These are phyloP conservation scores for Hirsutella minnesotensis DNA, from an alignment of 2,329 filamentous ascomycete genomes.

Conservation along the genomic window DNA sequence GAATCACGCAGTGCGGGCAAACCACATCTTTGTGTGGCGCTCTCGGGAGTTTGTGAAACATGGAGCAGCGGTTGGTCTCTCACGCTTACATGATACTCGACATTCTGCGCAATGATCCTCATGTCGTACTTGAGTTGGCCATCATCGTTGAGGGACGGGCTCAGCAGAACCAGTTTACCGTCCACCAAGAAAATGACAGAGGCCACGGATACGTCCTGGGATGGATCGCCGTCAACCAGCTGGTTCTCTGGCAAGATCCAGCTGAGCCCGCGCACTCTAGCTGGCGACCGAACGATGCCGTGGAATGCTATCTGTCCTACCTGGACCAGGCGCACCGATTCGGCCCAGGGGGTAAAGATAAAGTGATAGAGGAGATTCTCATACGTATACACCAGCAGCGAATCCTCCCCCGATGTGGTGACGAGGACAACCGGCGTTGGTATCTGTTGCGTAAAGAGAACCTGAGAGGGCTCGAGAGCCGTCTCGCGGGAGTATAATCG, in stretches of 20 bases:
- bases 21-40: constrained; percentile 12
- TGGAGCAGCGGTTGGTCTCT: constrained; percentile 58
- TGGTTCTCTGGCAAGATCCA: constrained; percentile 93
- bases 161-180: constrained; percentile 85
- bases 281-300: constrained; percentile 87
- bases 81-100: constrained; percentile 90
- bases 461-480: constrained; percentile 57
- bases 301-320: constrained; percentile 98
- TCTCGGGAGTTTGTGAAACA: constrained; percentile 15
- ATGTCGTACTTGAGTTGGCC: constrained; percentile 95
- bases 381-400: constrained; percentile 89
- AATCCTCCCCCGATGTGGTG: constrained; percentile 83
- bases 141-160: constrained; percentile 71
- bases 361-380: constrained; percentile 95
- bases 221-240: constrained; percentile 80
- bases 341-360: constrained; percentile 65
- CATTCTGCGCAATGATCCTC: constrained; percentile 89
- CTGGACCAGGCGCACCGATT: constrained; percentile 65
- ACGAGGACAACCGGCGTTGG: constrained; percentile 82
- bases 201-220: constrained; percentile 86
- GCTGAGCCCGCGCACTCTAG: constrained; percentile 81
- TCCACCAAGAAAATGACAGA: constrained; percentile 95
- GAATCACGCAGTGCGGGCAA: constrained; percentile 61
- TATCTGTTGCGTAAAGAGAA: constrained; percentile 67
- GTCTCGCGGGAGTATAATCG: constrained; percentile 88